Base-by-base conservation (phyloP, 306 rosid species). In the Rosa chinensis region DNA sequence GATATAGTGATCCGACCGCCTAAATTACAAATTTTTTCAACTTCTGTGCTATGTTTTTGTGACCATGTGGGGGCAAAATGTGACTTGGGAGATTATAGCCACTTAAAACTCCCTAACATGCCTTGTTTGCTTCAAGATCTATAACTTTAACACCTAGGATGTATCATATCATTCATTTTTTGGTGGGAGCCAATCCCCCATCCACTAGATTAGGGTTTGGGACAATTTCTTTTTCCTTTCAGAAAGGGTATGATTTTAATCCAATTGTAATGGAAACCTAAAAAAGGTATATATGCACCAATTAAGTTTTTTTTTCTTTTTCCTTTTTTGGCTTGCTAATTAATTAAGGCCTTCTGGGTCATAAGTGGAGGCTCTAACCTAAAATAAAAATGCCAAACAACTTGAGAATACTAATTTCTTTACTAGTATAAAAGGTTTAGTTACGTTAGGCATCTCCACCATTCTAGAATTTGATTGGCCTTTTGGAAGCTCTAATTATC, bases 81-180 rank as follows among this genome's bases (percentile, higher is more conserved):
- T 32, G 72, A 42, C 81, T 79, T 67, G 76, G 52, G 76, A 82
- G 80, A 87, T 87, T 81, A 35, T 63, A 63, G 75, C 86, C 90
- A 83, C 83, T 78, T 81, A 78, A 78, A 89, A 25, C 82, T 78
- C 66, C 56, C 50, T 71, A 85, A 86, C 89, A 89, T 83, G 86
- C 80, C 83, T 86, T 84, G 88, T 82, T 89, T 88, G 84, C 78
- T 79, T 81, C 80, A 83, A 75, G 81, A 73, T 80, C 79, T 82
- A 80, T 66, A 70, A 75, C 87, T 82, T 82, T 66, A 73, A 75
- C 87, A 71, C 87, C 90, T 80, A 28, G 70, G 58, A 79, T 80
- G 79, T 74, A 81, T 88, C 52, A 85, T 84, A 52, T 76, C 77
- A 59, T 66, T 66, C 42, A 59, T 44, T 73, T 78, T 84, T 74